Evolutionary conservation across 352 stramenopile genomes (phyloP), one percentile per base, ranked within the genome.

Genomic region (Pythium apleroticum): DNA sequence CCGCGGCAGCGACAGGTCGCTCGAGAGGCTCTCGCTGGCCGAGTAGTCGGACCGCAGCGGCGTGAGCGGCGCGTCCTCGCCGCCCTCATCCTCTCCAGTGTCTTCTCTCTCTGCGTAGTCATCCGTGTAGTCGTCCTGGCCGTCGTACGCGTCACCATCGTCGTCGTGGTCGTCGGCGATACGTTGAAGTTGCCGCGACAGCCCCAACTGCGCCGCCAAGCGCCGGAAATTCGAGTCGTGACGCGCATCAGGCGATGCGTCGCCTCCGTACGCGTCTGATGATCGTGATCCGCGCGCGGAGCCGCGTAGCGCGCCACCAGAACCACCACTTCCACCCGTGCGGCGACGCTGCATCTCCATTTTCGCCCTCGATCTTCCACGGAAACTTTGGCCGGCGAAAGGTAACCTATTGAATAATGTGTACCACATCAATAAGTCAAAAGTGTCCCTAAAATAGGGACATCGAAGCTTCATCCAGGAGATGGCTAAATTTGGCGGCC

Each of bases 1-100:
- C 15, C 74, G 78, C 27, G 83, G 81, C 43, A 91, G 64, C 45
- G 81, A 91, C 48, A 91, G 69, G 19, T 91, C 83, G 58, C 83
- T 91, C 28, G 81, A 91, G 37, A 83, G 60, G 17, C 80, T 85
- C 70, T 91, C 82, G 62, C 74, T 89, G 5, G 80, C 82, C 33
- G 74, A 81, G 52, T 69, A 68, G 37, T 79, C 72, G 7, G 81
- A 90, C 65, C 84, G 71, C 70, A 55, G 69, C 54, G 46, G 60
- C 33, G 33, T 77, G 65, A 39, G 69, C 52, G 28, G 62, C 31
- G 61, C 63, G n/a, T 63, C 52, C 1, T 56, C 27, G 6, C 60
- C 59, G 15, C 64, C 72, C 39, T 72, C 52, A 17, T 75, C 68
- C 0, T 75, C 65, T 4, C 63, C 48, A 12, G 69, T 37, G 22